Evolutionary conservation across 768 basidiomycete genomes (phyloP).

Genomic region (Macrolepiota dolichaula): DNA sequence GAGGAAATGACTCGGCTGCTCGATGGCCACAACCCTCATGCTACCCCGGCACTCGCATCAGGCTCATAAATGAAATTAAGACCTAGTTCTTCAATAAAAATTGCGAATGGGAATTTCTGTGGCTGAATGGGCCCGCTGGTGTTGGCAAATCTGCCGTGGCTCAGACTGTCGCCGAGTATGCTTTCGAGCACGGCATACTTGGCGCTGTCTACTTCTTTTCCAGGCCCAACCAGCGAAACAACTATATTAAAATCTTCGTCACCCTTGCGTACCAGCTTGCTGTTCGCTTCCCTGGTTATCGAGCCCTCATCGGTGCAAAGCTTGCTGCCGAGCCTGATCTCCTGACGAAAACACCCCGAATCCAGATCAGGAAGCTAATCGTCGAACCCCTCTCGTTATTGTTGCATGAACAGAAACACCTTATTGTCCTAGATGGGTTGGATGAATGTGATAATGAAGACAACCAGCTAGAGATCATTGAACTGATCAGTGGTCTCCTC

Average conservation of each 20-base stretch:
- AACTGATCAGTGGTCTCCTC: background rate
- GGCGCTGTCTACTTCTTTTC: conserved; percentile 12
- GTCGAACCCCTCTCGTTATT: background rate
- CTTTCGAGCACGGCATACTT: background rate
- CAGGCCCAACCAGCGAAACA: background rate
- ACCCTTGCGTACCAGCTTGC: conserved; percentile 5
- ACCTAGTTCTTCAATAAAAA: background rate
- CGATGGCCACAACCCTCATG: background rate
- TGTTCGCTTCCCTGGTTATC: background rate
- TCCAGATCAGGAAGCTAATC: conserved; percentile 3
- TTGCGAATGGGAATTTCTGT: background rate
- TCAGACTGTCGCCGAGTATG: conserved; percentile 2
- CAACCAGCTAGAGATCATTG: background rate
- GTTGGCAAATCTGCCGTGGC: background rate
- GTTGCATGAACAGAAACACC: background rate
- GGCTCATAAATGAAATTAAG: background rate
- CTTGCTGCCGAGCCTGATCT: background rate
- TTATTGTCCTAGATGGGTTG: background rate
- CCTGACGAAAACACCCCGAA: background rate
- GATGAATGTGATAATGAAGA: background rate
- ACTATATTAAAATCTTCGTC: background rate
- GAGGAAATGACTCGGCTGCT: background rate
- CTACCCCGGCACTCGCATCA: background rate
- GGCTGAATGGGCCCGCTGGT: background rate
- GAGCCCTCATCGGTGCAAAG: background rate